These are phyloP conservation scores for Ophiocordyceps robertsii DNA, from an alignment of 2,329 filamentous ascomycete species.

Conservation along the genomic window DNA sequence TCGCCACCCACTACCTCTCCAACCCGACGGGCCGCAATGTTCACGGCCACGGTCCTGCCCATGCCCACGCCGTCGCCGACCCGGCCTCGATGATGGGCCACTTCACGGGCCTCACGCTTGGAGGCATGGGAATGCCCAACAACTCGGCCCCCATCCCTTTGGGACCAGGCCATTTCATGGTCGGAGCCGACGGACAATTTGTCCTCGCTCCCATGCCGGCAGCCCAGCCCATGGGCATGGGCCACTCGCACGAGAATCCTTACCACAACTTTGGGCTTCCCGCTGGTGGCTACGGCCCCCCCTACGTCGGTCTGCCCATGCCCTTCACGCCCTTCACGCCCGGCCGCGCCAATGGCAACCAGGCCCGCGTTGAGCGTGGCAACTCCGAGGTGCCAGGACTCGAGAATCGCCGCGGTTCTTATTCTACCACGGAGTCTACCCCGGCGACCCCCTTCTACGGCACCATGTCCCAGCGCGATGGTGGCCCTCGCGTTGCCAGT, in stretches of 20 bases:
- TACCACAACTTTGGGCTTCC: slow-evolving; percentile 19
- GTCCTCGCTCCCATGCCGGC: slow-evolving; percentile 21
- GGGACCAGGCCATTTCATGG: slow-evolving; percentile 21
- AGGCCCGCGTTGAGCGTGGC: slow-evolving; percentile 31
- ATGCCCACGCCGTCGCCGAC: slow-evolving; percentile 13
- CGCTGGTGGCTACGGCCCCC: slow-evolving; percentile 19
- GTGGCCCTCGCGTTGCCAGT: slow-evolving; percentile 42
- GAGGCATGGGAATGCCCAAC: slow-evolving; percentile 19
- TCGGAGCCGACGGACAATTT: slow-evolving; percentile 24
- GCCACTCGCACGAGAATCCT: slow-evolving; percentile 17
- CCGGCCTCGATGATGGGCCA: slow-evolving; percentile 17
- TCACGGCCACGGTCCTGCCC: slow-evolving; percentile 15
- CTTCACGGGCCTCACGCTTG: slow-evolving; percentile 24
- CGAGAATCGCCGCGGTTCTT: slow-evolving; percentile 53
- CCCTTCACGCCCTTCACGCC: slow-evolving; percentile 38
- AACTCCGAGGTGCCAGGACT: slow-evolving; percentile 45
- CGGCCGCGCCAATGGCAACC: slow-evolving; percentile 29
- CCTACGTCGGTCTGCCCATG: slow-evolving; percentile 22
- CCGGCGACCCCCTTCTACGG: slow-evolving; percentile 54
- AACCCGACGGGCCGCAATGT: slow-evolving; percentile 14
- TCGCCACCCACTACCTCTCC: slow-evolving; percentile 17
- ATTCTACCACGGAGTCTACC: slow-evolving; percentile 54
- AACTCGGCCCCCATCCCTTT: slow-evolving; percentile 15
- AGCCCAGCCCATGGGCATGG: slow-evolving; percentile 20
- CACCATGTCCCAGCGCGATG: slow-evolving; percentile 43